A percentile compares a stretch with the other conserved stretches of the same genome.
Evolutionary conservation across 208 protist genomes (phyloP).

Genomic region (Ichthyophonus hoferi): DNA sequence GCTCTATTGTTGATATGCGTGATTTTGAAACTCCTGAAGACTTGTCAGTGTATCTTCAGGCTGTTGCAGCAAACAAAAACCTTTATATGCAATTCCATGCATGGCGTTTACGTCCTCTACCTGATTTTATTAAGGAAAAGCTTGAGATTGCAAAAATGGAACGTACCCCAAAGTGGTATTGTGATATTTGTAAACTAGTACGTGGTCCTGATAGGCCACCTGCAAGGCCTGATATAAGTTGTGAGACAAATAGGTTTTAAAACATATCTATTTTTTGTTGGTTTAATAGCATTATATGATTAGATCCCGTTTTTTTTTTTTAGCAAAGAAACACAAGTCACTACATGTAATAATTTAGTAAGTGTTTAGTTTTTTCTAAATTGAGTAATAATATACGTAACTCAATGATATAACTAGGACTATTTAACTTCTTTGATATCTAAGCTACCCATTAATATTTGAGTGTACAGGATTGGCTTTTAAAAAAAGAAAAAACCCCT

Average conservation of each 20-base stretch:
- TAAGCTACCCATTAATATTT: no score
- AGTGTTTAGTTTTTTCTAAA: no score
- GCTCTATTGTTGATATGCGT: constrained; percentile 2
- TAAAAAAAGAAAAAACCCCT: no score
- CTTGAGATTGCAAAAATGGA: not conserved
- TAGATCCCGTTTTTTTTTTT: no score
- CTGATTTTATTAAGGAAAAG: not conserved
- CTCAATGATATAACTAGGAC: no score
- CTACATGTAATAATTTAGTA: no score
- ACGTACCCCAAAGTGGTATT: not conserved
- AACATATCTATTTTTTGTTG: no score
- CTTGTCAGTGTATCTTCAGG: not conserved
- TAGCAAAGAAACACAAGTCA: no score
- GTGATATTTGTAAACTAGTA: not conserved
- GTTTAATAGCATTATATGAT: not conserved
- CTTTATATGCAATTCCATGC: constrained; percentile 6
- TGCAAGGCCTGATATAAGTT: not conserved
- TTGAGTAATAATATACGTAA: no score
- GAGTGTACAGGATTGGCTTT: no score
- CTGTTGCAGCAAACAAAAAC: not conserved
- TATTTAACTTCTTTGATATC: no score
- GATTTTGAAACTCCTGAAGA: not conserved
- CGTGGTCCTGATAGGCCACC: not conserved
- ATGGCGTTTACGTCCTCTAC: not conserved
- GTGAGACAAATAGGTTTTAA: not conserved